Percentiles rank a stretch among this genome's conserved stretches.
Conservation (phyloP, 495 filamentous ascomycete species). For the Delitschia confertaspora region DNA sequence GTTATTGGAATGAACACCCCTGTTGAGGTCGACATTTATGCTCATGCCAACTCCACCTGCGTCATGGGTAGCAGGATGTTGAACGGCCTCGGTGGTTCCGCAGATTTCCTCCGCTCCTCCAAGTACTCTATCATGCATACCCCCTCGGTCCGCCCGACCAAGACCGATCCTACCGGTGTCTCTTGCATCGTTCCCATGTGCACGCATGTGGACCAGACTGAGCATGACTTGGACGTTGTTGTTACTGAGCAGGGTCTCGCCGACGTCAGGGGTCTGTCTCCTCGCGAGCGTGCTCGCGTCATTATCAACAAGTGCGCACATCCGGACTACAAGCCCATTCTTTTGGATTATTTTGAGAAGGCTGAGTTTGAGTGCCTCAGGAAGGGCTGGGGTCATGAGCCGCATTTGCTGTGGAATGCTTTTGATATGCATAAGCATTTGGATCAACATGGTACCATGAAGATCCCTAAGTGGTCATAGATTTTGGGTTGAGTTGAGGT, state of each 20-base stretch:
- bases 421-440: constrained; percentile 89
- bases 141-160: constrained; percentile 66
- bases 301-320: constrained; percentile 88
- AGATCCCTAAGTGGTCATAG: constrained; percentile 56
- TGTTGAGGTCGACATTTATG: constrained; percentile 90
- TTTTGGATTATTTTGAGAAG: constrained; percentile 75
- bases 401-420: constrained; percentile 70
- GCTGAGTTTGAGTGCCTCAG: constrained; percentile 79
- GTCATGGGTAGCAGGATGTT: constrained; percentile 89
- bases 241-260: constrained; percentile 85
- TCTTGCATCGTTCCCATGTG: constrained; percentile 88
- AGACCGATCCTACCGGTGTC: constrained; percentile 75
- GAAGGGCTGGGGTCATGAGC: constrained; percentile 87
- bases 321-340: constrained; percentile 73
- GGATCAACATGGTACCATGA: constrained; percentile 76
- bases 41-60: constrained; percentile 85
- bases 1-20: constrained; percentile 95
- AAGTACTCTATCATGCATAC: constrained; percentile 96
- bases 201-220: constrained; percentile 88
- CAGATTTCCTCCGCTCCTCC: constrained; percentile 74
- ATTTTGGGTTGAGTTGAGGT: no score
- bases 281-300: constrained; percentile 70
- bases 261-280: constrained; percentile 74
- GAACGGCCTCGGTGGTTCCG: constrained; percentile 81
- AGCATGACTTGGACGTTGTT: constrained; percentile 80